Evolutionary conservation across 129 eudicot species (phyloP).

Genomic region (Oenanthe sinensis): DNA sequence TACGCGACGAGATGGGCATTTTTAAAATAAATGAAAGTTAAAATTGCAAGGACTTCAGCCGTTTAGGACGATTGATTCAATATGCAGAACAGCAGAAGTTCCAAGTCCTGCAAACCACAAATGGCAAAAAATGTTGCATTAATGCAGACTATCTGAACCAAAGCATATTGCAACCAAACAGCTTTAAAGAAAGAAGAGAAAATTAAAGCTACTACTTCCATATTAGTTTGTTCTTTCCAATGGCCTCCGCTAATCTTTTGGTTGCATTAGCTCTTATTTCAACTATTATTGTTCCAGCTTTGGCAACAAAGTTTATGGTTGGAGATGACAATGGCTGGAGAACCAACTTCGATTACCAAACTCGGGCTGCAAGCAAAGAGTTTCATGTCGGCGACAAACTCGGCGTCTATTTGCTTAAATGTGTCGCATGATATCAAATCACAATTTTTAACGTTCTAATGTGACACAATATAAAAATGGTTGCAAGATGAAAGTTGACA

Average conservation of each 20-base stretch:
- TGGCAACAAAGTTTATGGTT: constrained; percentile 13
- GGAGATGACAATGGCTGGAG: constrained; percentile 19
- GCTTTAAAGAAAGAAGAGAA: too few species aligned
- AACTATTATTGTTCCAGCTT: constrained; percentile 10
- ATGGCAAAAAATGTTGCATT: background rate
- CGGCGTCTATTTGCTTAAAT: background rate
- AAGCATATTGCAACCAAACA: too few species aligned
- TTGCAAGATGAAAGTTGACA: too few species aligned
- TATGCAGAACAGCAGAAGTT: too few species aligned
- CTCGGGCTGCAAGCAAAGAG: constrained; percentile 18
- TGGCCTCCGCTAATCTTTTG: constrained; percentile 3
- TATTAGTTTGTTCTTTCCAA: background rate
- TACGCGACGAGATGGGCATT: background rate
- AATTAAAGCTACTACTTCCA: too few species aligned
- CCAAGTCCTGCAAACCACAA: background rate
- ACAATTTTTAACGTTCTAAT: too few species aligned
- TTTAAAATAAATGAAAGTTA: too few species aligned
- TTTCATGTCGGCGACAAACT: constrained; percentile 19
- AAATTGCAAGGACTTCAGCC: background rate
- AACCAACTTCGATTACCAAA: constrained; percentile 14
- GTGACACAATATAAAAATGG: too few species aligned
- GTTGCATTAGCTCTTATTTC: constrained; percentile 14
- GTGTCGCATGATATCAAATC: background rate
- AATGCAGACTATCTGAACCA: background rate
- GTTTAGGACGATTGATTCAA: background rate